These are phyloP conservation scores for Leavenworthia alabamica DNA, from an alignment of 345 rosid genomes.

Conservation along the genomic window DNA sequence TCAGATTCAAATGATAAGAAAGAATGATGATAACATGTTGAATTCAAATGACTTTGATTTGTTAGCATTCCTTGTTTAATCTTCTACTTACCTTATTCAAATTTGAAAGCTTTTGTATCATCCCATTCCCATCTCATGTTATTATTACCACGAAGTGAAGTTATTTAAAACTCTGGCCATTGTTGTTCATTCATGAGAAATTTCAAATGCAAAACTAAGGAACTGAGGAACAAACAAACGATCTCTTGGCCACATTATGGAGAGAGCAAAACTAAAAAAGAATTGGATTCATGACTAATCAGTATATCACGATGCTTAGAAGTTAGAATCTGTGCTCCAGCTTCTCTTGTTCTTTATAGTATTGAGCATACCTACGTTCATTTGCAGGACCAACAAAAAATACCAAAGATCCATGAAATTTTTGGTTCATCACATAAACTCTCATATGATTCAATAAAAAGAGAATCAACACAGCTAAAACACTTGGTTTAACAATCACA, in stretches of 20 bases:
- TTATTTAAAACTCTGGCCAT: too few relatives aligned
- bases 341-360: conserved; percentile 28
- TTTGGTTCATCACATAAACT: background rate
- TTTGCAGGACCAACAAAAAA: background rate
- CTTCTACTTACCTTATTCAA: conserved; percentile 11
- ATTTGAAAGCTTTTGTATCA: conserved; percentile 8
- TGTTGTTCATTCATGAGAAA: too few relatives aligned
- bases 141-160: background rate
- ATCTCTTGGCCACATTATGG: background rate
- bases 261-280: background rate
- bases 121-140: background rate
- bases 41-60: conserved; percentile 16
- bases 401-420: too few relatives aligned
- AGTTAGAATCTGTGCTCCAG: conserved; percentile 27
- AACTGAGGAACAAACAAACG: too few relatives aligned
- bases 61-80: conserved; percentile 11
- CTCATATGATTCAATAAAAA: too few relatives aligned
- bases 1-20: conserved; percentile 55
- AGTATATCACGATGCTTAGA: background rate
- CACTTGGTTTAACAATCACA: too few relatives aligned
- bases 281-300: conserved; percentile 1
- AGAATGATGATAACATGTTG: conserved; percentile 2
- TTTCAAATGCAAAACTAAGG: too few relatives aligned
- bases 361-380: conserved; percentile 25
- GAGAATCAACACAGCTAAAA: too few relatives aligned